Evolutionary conservation across 768 basidiomycete species (phyloP).

Genomic region (Antrodiella citrinella): DNA sequence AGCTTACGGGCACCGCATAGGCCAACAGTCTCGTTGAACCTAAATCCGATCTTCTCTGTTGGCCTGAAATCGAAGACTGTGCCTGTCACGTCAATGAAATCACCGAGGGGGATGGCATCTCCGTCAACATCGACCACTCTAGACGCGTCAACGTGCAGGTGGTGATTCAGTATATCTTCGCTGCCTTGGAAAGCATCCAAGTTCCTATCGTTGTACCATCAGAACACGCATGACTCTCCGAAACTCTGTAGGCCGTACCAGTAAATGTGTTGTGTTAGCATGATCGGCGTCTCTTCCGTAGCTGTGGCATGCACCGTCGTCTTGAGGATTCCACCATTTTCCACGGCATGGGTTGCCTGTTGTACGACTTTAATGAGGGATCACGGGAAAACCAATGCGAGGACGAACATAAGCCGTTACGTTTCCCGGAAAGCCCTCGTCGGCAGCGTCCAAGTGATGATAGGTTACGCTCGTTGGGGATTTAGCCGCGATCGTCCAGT

Average conservation of each 20-base stretch:
- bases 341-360: constrained; percentile 41
- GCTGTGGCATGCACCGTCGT: constrained; percentile 39
- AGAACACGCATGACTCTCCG: no score
- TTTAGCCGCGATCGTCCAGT: constrained; percentile 41
- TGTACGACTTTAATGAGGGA: no score
- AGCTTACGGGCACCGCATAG: constrained; percentile 20
- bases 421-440: constrained; percentile 6
- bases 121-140: constrained; percentile 33
- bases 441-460: not conserved
- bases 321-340: constrained; percentile 33
- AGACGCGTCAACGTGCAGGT: constrained; percentile 27
- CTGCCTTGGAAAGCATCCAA: not conserved
- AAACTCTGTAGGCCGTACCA: no score
- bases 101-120: constrained; percentile 32
- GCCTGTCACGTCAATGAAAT: constrained; percentile 26
- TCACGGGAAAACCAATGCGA: no score
- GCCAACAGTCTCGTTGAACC: constrained; percentile 28
- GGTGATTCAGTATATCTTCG: not conserved
- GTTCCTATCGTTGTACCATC: no score
- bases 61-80: constrained; percentile 36
- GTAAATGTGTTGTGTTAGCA: constrained; percentile 50
- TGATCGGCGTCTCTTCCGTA: constrained; percentile 45
- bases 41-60: constrained; percentile 31
- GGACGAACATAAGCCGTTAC: no score
- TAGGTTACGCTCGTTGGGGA: constrained; percentile 33